Base-by-base conservation (phyloP, 345 rosid genomes). In the Citrus sinensis region DNA sequence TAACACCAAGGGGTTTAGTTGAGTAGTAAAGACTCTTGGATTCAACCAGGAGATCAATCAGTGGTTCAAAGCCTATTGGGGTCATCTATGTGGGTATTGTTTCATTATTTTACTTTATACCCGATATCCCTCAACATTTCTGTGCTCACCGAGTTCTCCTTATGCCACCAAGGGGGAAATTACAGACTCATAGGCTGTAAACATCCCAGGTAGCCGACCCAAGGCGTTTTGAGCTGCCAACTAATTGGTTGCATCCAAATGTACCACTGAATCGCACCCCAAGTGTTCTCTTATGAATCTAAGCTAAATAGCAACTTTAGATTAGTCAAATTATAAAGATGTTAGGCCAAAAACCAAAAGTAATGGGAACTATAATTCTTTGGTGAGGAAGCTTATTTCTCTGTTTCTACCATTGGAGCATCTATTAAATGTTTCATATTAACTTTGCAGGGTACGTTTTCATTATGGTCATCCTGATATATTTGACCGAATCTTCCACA, bases 401-500 rank as follows among this genome's bases (percentile, higher is more conserved):
- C 13, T 70, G 27, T 22, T 75, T 19, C 39, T 72, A 73, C 56
- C 24, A 37, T 80, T 55, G 39, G 24, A 80, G 70, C 73, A 71
- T 79, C 56, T 63, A 60, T 55, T 74, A 76, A 80, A 39, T 46
- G 54, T 76, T 71, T 49, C 66, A 71, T 69, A 54, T 69, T 73
- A 49, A 69, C 34, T 34, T 46, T 85, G 70, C 91, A 97, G 99
- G 91, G 99, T 94, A 29, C 92, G 99, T 11, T 94, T 97, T 89
- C 99, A 97, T 71, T 97, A 97, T 76, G 99, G 99, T 60, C 99
- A 97, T 92, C 97, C 99, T 79, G 99, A 97, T 87, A 90, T 97
- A 82, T 94, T 97, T 86, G 98, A 94, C 67, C 88, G 99, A 86
- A 79, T 97, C 77, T 97, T 97, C 89, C 99, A 94, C 87, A 86